These are phyloP conservation scores for Penicillium cinerascens DNA, from an alignment of 495 filamentous ascomycete species.

Conservation along the genomic window DNA sequence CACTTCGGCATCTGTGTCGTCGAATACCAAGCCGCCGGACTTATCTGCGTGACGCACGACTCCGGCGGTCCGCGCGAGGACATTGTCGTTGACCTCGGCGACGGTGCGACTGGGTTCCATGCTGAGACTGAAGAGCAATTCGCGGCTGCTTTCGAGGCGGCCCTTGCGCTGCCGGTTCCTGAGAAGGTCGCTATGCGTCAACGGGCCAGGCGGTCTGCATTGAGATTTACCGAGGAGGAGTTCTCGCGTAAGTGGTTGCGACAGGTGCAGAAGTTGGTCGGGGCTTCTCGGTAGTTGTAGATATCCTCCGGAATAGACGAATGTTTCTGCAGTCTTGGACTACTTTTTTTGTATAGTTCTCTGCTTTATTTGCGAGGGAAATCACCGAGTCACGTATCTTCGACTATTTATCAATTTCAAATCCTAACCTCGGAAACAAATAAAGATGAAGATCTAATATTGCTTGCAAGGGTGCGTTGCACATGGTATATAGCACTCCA, in stretches of 20 bases:
- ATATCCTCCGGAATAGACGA: slow-evolving; percentile 13
- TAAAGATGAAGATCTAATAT: neutral
- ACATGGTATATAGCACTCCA: neutral
- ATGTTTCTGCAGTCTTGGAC: neutral
- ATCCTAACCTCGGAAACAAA: neutral
- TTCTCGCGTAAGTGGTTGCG: slow-evolving; percentile 73
- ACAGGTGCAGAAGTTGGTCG: slow-evolving; percentile 68
- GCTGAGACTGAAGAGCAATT: slow-evolving; percentile 74
- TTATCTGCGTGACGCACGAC: slow-evolving; percentile 88
- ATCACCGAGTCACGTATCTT: neutral
- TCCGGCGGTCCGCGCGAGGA: slow-evolving; percentile 89
- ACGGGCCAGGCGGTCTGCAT: slow-evolving; percentile 70
- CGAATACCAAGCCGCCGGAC: slow-evolving; percentile 93
- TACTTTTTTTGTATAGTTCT: too few relatives aligned
- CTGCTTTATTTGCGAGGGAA: too few relatives aligned
- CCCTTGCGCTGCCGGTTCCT: slow-evolving; percentile 60
- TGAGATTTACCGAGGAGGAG: slow-evolving; percentile 81
- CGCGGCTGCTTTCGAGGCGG: slow-evolving; percentile 71
- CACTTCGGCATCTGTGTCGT: slow-evolving; percentile 98
- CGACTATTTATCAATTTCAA: neutral
- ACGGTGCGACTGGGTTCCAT: slow-evolving; percentile 79
- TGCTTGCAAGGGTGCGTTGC: neutral
- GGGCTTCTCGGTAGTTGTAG: slow-evolving; percentile 17
- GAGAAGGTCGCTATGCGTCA: slow-evolving; percentile 68
- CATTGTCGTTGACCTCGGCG: slow-evolving; percentile 79